Evolutionary conservation across 2,329 filamentous ascomycete genomes (phyloP).

Genomic region (Byssothecium circinans): DNA sequence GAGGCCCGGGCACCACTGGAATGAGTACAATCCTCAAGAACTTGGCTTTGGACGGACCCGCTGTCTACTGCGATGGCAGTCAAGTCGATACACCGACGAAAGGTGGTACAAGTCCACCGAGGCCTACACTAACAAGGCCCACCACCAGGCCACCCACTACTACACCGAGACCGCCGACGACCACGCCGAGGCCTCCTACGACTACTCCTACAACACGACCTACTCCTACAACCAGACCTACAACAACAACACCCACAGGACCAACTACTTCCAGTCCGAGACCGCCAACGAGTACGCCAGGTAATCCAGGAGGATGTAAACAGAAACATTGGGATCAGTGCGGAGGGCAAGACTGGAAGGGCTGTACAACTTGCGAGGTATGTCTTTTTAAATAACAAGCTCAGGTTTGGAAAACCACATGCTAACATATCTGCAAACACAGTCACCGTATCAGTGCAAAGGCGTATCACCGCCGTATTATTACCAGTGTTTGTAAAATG

Average conservation of each 20-base stretch:
- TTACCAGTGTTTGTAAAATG: slow-evolving; percentile 30
- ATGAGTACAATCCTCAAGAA: slow-evolving; percentile 69
- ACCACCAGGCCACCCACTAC: slow-evolving; percentile 5
- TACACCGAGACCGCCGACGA: slow-evolving; percentile 1
- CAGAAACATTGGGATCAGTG: slow-evolving; percentile 37
- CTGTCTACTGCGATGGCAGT: slow-evolving; percentile 54
- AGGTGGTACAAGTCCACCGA: slow-evolving; percentile 20
- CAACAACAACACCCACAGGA: slow-evolving; percentile 1
- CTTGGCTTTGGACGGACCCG: slow-evolving; percentile 62
- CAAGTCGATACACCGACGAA: slow-evolving; percentile 32
- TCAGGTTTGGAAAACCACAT: not conserved
- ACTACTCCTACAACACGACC: no score
- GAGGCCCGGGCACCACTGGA: slow-evolving; percentile 52
- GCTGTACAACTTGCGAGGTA: slow-evolving; percentile 33
- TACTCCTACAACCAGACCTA: slow-evolving; percentile 3
- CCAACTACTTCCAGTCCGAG: slow-evolving; percentile 5
- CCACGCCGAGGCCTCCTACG: slow-evolving; percentile 6
- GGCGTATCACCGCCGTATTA: slow-evolving; percentile 32
- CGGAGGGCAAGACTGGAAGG: slow-evolving; percentile 34
- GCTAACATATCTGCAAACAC: not conserved
- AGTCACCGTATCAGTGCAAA: slow-evolving; percentile 33
- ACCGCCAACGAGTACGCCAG: slow-evolving; percentile 27
- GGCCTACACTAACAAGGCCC: slow-evolving; percentile 11
- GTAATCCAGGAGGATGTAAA: slow-evolving; percentile 21
- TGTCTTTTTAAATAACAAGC: slow-evolving; percentile 2